Conservation (phyloP, 2,329 filamentous ascomycete genomes). For the Xylaria polymorpha region DNA sequence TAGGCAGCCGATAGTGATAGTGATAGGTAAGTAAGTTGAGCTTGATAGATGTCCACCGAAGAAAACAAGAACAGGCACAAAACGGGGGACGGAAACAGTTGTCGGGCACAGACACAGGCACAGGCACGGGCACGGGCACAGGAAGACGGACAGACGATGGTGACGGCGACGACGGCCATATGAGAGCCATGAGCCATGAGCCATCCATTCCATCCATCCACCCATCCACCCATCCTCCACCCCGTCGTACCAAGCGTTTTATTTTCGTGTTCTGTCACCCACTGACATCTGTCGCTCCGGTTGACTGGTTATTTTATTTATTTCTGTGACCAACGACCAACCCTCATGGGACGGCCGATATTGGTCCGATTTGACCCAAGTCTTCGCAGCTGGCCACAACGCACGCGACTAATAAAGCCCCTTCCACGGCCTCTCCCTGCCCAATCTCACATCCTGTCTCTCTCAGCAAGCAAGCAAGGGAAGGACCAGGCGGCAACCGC, state of each 20-base stretch:
- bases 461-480: not conserved
- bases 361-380: conserved; percentile 40
- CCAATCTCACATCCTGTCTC: conserved; percentile 27
- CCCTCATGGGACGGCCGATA: conserved; percentile 35
- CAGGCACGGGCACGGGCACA: not conserved
- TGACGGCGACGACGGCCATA: not conserved
- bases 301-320: conserved; percentile 31
- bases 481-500: conserved; percentile 30
- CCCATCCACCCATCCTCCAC: not conserved
- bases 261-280: conserved; percentile 15
- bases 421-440: conserved; percentile 28
- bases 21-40: conserved; percentile 4
- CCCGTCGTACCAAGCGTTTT: conserved; percentile 11
- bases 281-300: conserved; percentile 13
- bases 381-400: conserved; percentile 22
- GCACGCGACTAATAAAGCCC: conserved; percentile 24
- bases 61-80: not conserved
- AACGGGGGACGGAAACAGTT: not conserved
- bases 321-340: conserved; percentile 30
- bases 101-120: not conserved
- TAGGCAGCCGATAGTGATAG: not conserved
- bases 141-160: not conserved
- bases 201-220: conserved; percentile 4
- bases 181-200: too few species aligned
- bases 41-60: not conserved